Base-by-base conservation (phyloP, 176 grass and related monocot species). In the Chrysopogon serrulatus region DNA sequence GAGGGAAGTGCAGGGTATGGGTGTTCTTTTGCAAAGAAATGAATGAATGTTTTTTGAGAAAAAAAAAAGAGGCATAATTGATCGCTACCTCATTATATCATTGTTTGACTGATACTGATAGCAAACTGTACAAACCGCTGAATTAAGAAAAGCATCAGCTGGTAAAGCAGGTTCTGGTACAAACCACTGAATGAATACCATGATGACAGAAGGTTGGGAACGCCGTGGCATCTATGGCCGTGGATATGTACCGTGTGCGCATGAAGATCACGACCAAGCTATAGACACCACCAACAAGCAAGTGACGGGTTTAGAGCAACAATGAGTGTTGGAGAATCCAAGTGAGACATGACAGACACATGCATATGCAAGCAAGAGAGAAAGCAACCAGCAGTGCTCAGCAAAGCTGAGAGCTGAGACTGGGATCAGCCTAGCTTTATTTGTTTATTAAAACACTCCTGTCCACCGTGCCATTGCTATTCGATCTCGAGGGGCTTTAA, bases 361-460 rank as follows among this genome's bases (percentile, higher is more conserved):
- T 36, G 27, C 32, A 51, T 28, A 26, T 39, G 24, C 54, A 65
- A 64, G 76, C 36, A 49, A 10, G 34, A 32, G 23, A 57, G 35
- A 59, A 79, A 73, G 77, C 57, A 77, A 74, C 23, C 53, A 37
- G 57, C 56, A 66, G 68, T 80, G 76, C 56, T 73, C 57, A 19
- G 6, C 35, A 76, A 81, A 87, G 61, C 37, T n/a, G n/a, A n/a
- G n/a, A n/a, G n/a, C n/a, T n/a, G n/a, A n/a, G n/a, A n/a, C n/a
- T 81, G 59, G 62, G 35, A 28, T 74, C 45, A 3, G 3, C 44
- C 70, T 32, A 75, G 23, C 59, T 62, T 71, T 79, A 57, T 36
- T 71, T 70, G 30, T 54, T 24, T 26, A 13, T 72, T 26, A 33
- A 33, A 86, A 73, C 24, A 74, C 42, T 80, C 72, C 24, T 32